Base-by-base conservation (phyloP, 148 eudicot species). In the Silene latifolia region DNA sequence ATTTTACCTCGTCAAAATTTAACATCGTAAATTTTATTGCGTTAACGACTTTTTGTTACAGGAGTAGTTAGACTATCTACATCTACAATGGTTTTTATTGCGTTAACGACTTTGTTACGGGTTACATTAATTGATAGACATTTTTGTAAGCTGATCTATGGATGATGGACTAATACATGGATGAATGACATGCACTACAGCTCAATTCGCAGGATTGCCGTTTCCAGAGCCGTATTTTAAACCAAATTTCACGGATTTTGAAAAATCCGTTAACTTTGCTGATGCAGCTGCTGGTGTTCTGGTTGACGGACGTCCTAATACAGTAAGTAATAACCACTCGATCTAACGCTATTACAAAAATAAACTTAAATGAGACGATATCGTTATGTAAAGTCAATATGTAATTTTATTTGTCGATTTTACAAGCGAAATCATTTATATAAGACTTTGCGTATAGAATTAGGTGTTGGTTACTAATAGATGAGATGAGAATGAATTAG, bases 221-320 rank as follows among this genome's bases (percentile, higher is more conserved):
- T 54, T 84, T 8, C 70, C 78, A 7, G 80, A 79, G 3, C 85
- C 93, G 7, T 84, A 74, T 76, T 57, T 81, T 51, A 71, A 77
- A 32, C 87, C 88, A 3, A 80, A 80, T 21, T 60, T 77, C 2
- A 24, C 72, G 0, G 68, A 83, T 47, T 83, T 39, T 76, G 18
- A 63, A 7, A 64, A 75, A 11, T 87, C 91, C 4, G 73, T 77
- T 5, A 85, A 83, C 69, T 89, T 88, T 81, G 93, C 93, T 19
- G 80, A 87, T 10, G 89, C 88, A 5, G 89, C 85, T 66, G 91
- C 91, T 13, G 83, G 91, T 71, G 87, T 81, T 46, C 83, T 89
- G 7, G 66, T 74, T 46, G 82, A 81, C 18, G 83, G 87, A 15
- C 82, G 80, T 64, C 87, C 73, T 25, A 86, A 83, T 20, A 62